phyloP scores from a whole-genome alignment of 148 eudicot genomes.

The Fagopyrum esculentum region DNA sequence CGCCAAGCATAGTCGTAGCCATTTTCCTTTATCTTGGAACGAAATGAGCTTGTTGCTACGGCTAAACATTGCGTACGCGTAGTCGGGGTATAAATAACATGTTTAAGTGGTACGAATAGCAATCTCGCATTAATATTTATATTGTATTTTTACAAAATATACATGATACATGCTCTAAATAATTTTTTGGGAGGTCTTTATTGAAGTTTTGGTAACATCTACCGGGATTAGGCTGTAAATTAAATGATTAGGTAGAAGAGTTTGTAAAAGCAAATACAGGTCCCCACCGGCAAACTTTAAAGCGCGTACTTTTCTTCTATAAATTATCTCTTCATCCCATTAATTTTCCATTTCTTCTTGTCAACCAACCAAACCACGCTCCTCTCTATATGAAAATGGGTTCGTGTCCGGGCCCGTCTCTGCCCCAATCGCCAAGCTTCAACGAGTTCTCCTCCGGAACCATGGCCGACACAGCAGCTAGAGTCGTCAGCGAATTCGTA shows the following conservation, averaged over 20 bases:
- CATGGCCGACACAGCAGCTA: constrained; percentile 39
- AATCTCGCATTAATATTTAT: too few species aligned
- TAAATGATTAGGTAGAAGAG: neutral
- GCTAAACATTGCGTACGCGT: too few species aligned
- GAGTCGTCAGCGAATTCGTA: constrained; percentile 29
- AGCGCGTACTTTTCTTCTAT: neutral
- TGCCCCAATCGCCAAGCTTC: constrained; percentile 31
- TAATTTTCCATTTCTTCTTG: neutral
- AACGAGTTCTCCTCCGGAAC: constrained; percentile 27
- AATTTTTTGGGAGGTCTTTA: too few species aligned
- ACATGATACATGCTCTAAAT: too few species aligned
- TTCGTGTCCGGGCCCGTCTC: neutral
- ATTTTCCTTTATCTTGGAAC: too few species aligned
- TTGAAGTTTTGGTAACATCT: neutral
- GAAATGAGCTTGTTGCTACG: too few species aligned
- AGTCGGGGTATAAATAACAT: too few species aligned
- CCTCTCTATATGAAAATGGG: constrained; percentile 2
- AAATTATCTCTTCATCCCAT: neutral
- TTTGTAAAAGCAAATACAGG: neutral
- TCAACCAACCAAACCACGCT: neutral
- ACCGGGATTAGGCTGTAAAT: constrained; percentile 2
- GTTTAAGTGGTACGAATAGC: too few species aligned
- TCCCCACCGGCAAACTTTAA: neutral
- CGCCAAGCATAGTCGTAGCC: too few species aligned
- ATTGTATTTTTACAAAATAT: too few species aligned